Evolutionary conservation across 495 filamentous ascomycete genomes (phyloP), one percentile per base, ranked within the genome.

Genomic region (Cercophora newfieldiana): DNA sequence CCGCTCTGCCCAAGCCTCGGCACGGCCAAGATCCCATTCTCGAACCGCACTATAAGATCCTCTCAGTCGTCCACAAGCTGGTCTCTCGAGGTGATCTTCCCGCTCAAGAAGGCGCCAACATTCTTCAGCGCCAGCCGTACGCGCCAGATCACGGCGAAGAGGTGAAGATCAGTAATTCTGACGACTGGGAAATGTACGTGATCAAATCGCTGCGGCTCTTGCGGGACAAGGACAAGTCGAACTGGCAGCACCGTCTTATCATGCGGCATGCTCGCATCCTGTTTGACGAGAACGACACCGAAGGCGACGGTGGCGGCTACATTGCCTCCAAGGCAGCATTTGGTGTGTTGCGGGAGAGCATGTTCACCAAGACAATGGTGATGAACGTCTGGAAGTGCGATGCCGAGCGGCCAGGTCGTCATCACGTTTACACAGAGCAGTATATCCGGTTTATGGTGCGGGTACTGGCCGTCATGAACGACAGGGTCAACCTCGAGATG

Each of bases 381-480:
- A 87, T 96, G 68, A 92, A 96, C 75, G 94, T 99, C 14, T 99
- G 95, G 95, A 93, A 91, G 65, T 96, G 95, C 24, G 94, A 97
- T 60, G 86, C 89, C 61, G 95, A 99, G 77, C 88, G 95, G 21
- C 88, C 93, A 5, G 95, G 95, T 0, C 83, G 95, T 49, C 96
- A 98, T 72, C 95, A 95, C 71, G 91, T 97, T 37, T 99, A 96
- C 77, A 97, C 92, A 18, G 88, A 90, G 55, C 89, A 90, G 62
- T 99, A 99, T 75, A 91, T 93, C 5, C 84, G 87, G 44, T 94
- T 93, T 68, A 90, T 97, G 73, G 83, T 90, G 31, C 77, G 80
- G 47, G 81, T 99, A 12, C 84, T 97, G 18, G 86, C 87, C 58
- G 83, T 91, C 57, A 81, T 93, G 33, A 87, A 90, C 59, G 95